These are phyloP conservation scores for Medicago arabica DNA, from an alignment of 306 rosid species.

Conservation along the genomic window DNA sequence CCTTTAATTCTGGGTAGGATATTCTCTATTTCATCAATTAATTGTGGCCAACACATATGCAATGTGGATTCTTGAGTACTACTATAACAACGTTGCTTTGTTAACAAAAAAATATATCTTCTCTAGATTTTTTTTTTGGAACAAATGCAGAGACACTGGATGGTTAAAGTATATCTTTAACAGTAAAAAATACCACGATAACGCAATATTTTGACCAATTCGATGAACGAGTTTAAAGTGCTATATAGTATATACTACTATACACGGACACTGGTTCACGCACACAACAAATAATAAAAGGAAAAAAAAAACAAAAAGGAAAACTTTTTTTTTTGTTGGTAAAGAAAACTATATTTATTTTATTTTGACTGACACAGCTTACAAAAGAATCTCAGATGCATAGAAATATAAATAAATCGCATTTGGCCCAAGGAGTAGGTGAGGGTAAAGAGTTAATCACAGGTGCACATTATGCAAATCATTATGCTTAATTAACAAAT, in stretches of 20 bases:
- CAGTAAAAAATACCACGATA: background rate
- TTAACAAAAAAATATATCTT: no score
- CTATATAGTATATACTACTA: background rate
- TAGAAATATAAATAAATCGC: background rate
- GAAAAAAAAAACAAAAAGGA: background rate
- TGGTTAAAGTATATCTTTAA: no score
- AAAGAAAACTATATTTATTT: background rate
- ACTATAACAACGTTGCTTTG: no score
- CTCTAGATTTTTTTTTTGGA: no score
- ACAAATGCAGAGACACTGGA: no score
- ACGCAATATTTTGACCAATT: background rate
- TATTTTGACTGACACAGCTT: background rate
- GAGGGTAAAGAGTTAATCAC: constrained; percentile 22
- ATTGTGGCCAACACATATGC: background rate
- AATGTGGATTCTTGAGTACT: background rate
- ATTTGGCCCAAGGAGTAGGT: constrained; percentile 39
- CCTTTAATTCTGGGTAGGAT: constrained; percentile 13
- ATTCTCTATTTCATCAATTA: background rate
- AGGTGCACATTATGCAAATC: background rate
- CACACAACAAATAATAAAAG: background rate
- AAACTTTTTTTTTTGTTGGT: background rate
- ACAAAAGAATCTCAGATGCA: constrained; percentile 3
- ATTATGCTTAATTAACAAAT: constrained; percentile 23
- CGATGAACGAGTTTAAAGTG: background rate
- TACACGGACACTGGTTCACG: background rate